Percentiles rank a stretch among this genome's conserved stretches.
Conservation (phyloP, 345 rosid species). For the Microcos paniculata region DNA sequence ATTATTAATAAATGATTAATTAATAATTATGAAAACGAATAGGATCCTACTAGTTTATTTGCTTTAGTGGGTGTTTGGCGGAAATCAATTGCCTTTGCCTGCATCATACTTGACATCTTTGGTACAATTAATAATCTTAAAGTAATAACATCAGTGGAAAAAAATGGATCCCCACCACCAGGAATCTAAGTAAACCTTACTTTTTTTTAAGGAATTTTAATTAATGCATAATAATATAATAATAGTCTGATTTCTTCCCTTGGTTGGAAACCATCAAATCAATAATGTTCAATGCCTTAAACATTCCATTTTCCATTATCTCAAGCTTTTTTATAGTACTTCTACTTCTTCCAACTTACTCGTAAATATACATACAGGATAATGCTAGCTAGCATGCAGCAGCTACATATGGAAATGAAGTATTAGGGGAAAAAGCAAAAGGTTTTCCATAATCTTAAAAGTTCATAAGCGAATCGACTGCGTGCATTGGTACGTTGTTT, state of each 20-base stretch:
- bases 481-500: too few species aligned
- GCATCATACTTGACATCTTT: background rate
- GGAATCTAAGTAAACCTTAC: background rate
- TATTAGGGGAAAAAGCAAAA: too few species aligned
- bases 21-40: background rate
- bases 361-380: too few species aligned
- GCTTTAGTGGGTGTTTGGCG: background rate
- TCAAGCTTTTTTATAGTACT: background rate
- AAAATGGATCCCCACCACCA: background rate
- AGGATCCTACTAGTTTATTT: background rate
- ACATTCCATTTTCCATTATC: background rate
- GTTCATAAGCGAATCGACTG: too few species aligned
- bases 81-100: slow-evolving; percentile 1
- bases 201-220: background rate
- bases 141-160: background rate
- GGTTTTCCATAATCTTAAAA: too few species aligned
- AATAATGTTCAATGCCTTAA: background rate
- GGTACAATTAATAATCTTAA: background rate
- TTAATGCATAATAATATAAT: background rate
- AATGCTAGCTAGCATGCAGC: too few species aligned
- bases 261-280: background rate
- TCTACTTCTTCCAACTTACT: background rate
- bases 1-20: too few species aligned
- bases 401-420: too few species aligned
- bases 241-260: background rate